Evolutionary conservation across 345 rosid species (phyloP).

Genomic region (Aethionema arabicum): DNA sequence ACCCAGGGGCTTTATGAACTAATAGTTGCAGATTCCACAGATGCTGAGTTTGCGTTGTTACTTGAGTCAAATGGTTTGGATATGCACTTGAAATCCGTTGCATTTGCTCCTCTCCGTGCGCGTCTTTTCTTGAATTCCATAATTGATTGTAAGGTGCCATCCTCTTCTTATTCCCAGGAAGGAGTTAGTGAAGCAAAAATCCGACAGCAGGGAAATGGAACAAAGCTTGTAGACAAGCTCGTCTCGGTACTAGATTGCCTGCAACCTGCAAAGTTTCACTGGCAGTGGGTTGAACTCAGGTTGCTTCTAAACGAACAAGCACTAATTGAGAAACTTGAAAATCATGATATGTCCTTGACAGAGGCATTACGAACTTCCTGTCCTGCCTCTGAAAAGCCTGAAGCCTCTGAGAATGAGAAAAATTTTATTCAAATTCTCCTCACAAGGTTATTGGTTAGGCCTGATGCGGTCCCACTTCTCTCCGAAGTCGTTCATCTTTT

Average conservation of each 20-base stretch:
- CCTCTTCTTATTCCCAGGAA: slow-evolving; percentile 48
- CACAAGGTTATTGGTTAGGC: slow-evolving; percentile 91
- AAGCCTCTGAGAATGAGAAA: slow-evolving; percentile 88
- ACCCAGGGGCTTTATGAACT: slow-evolving; percentile 77
- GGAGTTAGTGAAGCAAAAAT: slow-evolving; percentile 56
- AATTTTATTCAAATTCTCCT: slow-evolving; percentile 83
- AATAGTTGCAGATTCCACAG: slow-evolving; percentile 75
- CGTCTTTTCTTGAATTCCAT: slow-evolving; percentile 85
- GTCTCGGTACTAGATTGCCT: slow-evolving; percentile 73
- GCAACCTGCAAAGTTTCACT: slow-evolving; percentile 97
- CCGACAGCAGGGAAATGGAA: slow-evolving; percentile 51
- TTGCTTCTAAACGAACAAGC: slow-evolving; percentile 96
- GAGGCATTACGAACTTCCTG: slow-evolving; percentile 80
- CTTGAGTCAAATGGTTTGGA: slow-evolving; percentile 71
- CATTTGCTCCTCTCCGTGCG: slow-evolving; percentile 88
- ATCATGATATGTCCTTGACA: slow-evolving; percentile 59
- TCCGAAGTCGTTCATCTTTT: slow-evolving; percentile 94
- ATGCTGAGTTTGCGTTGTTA: slow-evolving; percentile 81
- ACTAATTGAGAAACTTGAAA: slow-evolving; percentile 78
- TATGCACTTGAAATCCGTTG: slow-evolving; percentile 61
- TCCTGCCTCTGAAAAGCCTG: slow-evolving; percentile 64
- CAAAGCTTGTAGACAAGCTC: slow-evolving; percentile 79
- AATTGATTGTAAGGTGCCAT: slow-evolving; percentile 75
- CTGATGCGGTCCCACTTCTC: slow-evolving; percentile 93
- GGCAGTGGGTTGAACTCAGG: slow-evolving; percentile 99